These are phyloP conservation scores for Penicillium sp. DNA, from an alignment of 2,329 filamentous ascomycete genomes.

Conservation along the genomic window DNA sequence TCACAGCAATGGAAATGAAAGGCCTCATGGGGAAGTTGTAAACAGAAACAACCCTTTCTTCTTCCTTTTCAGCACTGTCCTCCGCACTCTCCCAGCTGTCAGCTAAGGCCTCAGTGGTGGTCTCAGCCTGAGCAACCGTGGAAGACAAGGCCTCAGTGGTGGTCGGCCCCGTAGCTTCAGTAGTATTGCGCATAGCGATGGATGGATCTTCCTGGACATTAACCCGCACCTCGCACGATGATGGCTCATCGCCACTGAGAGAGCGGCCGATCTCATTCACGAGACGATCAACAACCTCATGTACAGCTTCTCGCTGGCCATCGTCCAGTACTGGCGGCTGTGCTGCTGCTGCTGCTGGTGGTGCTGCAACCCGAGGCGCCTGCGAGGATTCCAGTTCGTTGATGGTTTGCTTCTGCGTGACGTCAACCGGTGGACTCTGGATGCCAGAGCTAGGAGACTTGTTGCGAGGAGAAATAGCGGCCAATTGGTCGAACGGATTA, in stretches of 20 bases:
- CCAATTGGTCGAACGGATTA: constrained; percentile 70
- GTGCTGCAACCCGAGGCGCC: constrained; percentile 12
- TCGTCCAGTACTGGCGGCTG: constrained; percentile 30
- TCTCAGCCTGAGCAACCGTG: constrained; percentile 55
- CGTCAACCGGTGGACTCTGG: constrained; percentile 41
- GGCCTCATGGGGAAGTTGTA: constrained; percentile 97
- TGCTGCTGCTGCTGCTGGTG: no score
- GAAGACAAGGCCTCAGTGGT: constrained; percentile 44
- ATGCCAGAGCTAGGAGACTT: constrained; percentile 49
- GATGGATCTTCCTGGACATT: constrained; percentile 36
- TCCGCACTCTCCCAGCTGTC: constrained; percentile 92
- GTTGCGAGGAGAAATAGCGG: constrained; percentile 64
- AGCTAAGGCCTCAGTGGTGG: constrained; percentile 59
- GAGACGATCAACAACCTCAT: constrained; percentile 66
- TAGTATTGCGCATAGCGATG: constrained; percentile 40
- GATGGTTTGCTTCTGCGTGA: constrained; percentile 21
- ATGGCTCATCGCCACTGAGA: constrained; percentile 41
- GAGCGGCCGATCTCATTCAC: constrained; percentile 60
- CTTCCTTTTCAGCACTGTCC: constrained; percentile 64
- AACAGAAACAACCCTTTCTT: constrained; percentile 68
- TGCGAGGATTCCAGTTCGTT: constrained; percentile 18
- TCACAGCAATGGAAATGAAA: constrained; percentile 83
- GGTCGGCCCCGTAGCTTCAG: constrained; percentile 43
- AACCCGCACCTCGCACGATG: no score
- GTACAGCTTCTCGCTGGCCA: constrained; percentile 63